Conservation (phyloP, 2,329 filamentous ascomycete genomes). For the Microascus cirrosus region DNA sequence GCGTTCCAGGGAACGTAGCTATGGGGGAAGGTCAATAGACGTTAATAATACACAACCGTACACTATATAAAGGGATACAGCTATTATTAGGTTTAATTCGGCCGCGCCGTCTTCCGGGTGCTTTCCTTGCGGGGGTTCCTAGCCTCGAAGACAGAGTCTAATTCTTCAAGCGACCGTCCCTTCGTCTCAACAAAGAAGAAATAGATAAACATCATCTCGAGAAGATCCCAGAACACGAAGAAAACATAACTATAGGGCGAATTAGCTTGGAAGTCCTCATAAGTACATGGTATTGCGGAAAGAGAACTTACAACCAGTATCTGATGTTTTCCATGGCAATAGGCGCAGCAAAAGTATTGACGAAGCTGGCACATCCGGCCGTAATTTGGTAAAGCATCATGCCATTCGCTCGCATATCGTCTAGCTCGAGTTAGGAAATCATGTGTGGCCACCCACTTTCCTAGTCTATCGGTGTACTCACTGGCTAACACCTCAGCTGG, state of each 20-base stretch:
- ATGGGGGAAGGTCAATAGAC: too few relatives aligned
- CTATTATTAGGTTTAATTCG: conserved; percentile 2
- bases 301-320: conserved; percentile 29
- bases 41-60: too few relatives aligned
- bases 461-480: conserved; percentile 5
- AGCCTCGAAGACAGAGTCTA: conserved; percentile 38
- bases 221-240: conserved; percentile 31
- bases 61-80: too few relatives aligned
- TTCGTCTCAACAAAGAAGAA: conserved; percentile 39
- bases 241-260: conserved; percentile 19
- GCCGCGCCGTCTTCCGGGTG: conserved; percentile 26
- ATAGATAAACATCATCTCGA: conserved; percentile 31
- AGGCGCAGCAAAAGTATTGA: conserved; percentile 24
- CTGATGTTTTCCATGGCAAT: conserved; percentile 26
- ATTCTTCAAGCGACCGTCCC: conserved; percentile 38
- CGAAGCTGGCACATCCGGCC: neutral
- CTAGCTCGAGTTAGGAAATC: neutral
- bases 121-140: conserved; percentile 33
- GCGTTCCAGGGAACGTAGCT: too few relatives aligned
- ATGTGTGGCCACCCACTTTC: neutral
- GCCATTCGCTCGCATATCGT: neutral
- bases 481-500: conserved; percentile 35
- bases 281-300: conserved; percentile 11
- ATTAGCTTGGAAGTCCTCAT: neutral
- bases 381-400: neutral